Percentiles rank a stretch among this genome's conserved stretches.
phyloP scores from a whole-genome alignment of 371 early-diverging fungal species.

The Entomophthora muscae region DNA sequence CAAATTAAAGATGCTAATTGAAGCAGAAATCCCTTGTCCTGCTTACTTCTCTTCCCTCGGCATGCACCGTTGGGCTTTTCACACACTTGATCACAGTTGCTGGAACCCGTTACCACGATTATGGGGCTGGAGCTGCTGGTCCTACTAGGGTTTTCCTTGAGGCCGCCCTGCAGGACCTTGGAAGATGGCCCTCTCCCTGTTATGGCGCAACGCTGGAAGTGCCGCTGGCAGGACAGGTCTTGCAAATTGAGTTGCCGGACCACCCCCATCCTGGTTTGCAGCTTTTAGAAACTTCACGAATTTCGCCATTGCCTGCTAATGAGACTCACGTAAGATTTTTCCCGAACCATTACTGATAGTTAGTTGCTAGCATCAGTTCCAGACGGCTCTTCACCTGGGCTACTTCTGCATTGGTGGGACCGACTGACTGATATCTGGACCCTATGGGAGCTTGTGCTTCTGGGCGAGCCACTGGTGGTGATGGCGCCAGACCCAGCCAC shows the following conservation, averaged over 20 bases:
- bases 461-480: constrained; percentile 81
- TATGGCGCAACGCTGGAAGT: constrained; percentile 1
- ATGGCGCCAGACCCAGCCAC: constrained; percentile 73
- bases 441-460: constrained; percentile 87
- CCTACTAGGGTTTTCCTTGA: not conserved
- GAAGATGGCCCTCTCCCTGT: not conserved
- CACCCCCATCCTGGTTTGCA: not conserved
- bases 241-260: constrained; percentile 1
- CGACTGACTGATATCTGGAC: constrained; percentile 71
- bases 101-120: constrained; percentile 32
- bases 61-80: constrained; percentile 48
- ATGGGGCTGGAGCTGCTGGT: not conserved
- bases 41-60: constrained; percentile 38
- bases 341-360: not conserved
- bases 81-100: constrained; percentile 46
- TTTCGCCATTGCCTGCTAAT: not conserved
- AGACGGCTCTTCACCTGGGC: not conserved
- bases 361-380: constrained; percentile 6
- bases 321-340: not conserved
- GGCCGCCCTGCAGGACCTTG: not conserved
- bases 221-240: constrained; percentile 2
- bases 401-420: constrained; percentile 21
- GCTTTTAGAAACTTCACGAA: not conserved
- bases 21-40: constrained; percentile 9
- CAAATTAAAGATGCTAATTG: not conserved